A percentile compares a stretch with the other conserved stretches of the same genome.
phyloP scores from a whole-genome alignment of 2,329 filamentous ascomycete genomes.

The Sclerotinia sclerotiorum region DNA sequence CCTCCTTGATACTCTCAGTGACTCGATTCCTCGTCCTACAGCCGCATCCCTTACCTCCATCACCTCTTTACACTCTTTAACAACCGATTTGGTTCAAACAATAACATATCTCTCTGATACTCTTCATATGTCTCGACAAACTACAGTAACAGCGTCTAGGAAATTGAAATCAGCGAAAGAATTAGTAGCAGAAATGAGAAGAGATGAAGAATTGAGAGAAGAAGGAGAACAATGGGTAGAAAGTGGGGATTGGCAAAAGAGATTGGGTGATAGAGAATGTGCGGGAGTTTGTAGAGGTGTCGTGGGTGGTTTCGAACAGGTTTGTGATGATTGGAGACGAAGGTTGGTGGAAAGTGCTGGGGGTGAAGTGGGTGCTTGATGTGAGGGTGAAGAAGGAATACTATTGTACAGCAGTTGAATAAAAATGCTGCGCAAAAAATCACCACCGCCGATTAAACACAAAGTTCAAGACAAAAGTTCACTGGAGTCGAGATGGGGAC shows the following conservation, averaged over 20 bases:
- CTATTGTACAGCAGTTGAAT: not conserved
- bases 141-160: constrained; percentile 76
- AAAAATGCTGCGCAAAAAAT: not conserved
- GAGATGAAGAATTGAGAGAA: constrained; percentile 78
- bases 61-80: constrained; percentile 67
- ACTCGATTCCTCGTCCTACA: constrained; percentile 64
- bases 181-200: constrained; percentile 79
- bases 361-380: constrained; percentile 26
- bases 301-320: constrained; percentile 86
- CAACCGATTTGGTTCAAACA: constrained; percentile 71
- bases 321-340: constrained; percentile 81
- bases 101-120: constrained; percentile 87
- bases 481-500: not conserved
- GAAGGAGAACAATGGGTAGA: constrained; percentile 81
- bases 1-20: constrained; percentile 62
- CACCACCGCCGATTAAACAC: not conserved
- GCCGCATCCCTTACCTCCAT: constrained; percentile 65
- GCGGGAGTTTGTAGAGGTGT: constrained; percentile 83
- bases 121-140: constrained; percentile 90
- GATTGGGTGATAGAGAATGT: constrained; percentile 75
- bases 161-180: constrained; percentile 80
- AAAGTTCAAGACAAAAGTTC: not conserved
- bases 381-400: not conserved
- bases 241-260: constrained; percentile 78
- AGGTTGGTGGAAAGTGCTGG: constrained; percentile 63